Conservation (phyloP, 73 alveolate genomes). For the Uronychia binucleata region DNA sequence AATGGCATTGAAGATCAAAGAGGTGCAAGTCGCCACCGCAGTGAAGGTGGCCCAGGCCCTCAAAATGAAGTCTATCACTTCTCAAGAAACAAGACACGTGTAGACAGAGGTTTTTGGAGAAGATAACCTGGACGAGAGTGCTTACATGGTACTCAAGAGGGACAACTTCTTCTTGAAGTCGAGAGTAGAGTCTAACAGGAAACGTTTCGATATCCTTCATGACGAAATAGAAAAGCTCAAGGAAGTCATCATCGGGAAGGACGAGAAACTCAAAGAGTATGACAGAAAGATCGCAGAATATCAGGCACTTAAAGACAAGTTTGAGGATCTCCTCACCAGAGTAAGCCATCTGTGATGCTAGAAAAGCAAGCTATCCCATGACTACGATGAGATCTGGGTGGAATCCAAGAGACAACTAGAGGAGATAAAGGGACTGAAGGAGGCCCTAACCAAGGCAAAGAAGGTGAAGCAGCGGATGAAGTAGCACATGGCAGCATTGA, state of each 20-base stretch:
- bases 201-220: neutral
- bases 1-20: neutral
- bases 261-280: neutral
- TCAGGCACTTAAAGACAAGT: neutral
- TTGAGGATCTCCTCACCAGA: neutral
- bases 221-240: neutral
- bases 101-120: neutral
- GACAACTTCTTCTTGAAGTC: neutral
- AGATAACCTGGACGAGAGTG: neutral
- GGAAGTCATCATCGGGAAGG: neutral
- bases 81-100: neutral
- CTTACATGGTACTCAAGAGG: neutral
- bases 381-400: neutral
- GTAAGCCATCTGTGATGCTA: neutral
- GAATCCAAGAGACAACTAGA: neutral
- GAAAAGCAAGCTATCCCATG: neutral
- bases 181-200: neutral
- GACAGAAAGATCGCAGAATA: neutral
- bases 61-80: neutral
- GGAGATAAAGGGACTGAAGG: neutral
- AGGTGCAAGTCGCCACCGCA: neutral
- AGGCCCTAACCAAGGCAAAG: neutral
- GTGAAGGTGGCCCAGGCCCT: neutral
- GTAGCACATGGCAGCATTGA: neutral
- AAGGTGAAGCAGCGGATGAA: neutral